phyloP scores from a whole-genome alignment of 331 rosid species.

The Saraca asoca region DNA sequence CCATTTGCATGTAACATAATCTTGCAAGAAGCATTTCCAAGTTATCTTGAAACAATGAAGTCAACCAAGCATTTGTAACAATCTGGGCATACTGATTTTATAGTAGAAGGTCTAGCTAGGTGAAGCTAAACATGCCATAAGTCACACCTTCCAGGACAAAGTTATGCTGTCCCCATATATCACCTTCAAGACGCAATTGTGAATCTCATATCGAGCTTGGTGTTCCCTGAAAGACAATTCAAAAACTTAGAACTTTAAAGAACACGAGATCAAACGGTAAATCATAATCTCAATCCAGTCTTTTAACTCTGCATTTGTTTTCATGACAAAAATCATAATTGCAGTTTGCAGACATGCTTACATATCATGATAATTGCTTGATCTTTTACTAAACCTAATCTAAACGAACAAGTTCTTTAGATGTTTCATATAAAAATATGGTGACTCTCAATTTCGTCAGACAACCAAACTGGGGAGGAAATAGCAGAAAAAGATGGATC shows the following conservation, averaged over 20 bases:
- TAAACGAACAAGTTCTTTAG: slow-evolving; percentile 18
- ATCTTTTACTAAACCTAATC: slow-evolving; percentile 21
- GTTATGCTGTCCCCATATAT: slow-evolving; percentile 11
- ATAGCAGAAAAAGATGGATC: slow-evolving; percentile 24
- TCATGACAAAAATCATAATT: slow-evolving; percentile 14
- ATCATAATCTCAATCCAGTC: slow-evolving; percentile 15
- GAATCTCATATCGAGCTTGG: slow-evolving; percentile 23
- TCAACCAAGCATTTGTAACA: slow-evolving; percentile 2
- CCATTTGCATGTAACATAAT: slow-evolving; percentile 33
- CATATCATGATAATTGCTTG: slow-evolving; percentile 1
- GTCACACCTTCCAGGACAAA: slow-evolving; percentile 28
- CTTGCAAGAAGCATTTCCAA: slow-evolving; percentile 19
- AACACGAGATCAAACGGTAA: slow-evolving; percentile 9
- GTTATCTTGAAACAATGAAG: slow-evolving; percentile 11
- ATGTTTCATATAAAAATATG: slow-evolving; percentile 31
- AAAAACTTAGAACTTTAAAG: slow-evolving; percentile 19
- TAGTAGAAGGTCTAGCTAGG: slow-evolving; percentile 5
- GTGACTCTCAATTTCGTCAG: slow-evolving; percentile 23
- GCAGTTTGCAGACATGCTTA: slow-evolving; percentile 1
- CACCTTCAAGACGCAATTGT: slow-evolving; percentile 28
- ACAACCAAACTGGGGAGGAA: slow-evolving; percentile 23
- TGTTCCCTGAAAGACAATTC: slow-evolving; percentile 35
- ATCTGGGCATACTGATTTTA: slow-evolving; percentile 14
- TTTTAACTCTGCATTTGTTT: slow-evolving; percentile 16
- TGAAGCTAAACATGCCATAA: slow-evolving; percentile 4